Evolutionary conservation across 2,329 filamentous ascomycete genomes (phyloP), one percentile per base, ranked within the genome.

Genomic region (Metarhizium anisopliae): DNA sequence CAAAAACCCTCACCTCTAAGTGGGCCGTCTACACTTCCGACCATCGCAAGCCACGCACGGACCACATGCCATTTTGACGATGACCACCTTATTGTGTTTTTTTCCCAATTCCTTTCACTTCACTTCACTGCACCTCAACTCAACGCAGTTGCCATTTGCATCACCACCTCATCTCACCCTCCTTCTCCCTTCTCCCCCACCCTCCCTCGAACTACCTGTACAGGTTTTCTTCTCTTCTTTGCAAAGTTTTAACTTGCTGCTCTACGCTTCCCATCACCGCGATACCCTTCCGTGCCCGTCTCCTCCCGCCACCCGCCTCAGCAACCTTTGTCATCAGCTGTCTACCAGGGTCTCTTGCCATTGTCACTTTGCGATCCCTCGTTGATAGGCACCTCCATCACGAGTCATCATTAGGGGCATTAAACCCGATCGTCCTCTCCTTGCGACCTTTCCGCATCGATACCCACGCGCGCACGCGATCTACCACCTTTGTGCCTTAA

Each of bases 301-400:
- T 43, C 38, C 53, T 51, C 43, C 54, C 43, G 25, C 50, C 20
- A 47, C 20, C 13, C 11, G 35, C 14, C 16, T 47, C 30, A 38
- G 36, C 53, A 52, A 49, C 51, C 30, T 58, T 57, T 53, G 55
- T 58, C 59, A 60, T 59, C 54, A 58, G 56, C 56, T 57, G 58
- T 54, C 59, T 52, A 10, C 56, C 59, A 52, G n/a, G 13, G 38
- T 52, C 20, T 11, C 18, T 35, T n/a, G 18, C 29, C 40, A 13
- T 43, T 49, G 36, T 30, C 35, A 8, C 55, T 49, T 29, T 45
- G 45, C 36, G 32, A 55, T 50, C 42, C 29, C 54, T 45, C 40
- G 43, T 52, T 40, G 29, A 29, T 3, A 42, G 35, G 32, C 42
- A 53, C 40, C 38, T 30, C 38, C 50, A 45, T 51, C 43, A 38